Percentiles rank a stretch among this genome's conserved stretches.
These are phyloP conservation scores for Acanthamoeba sp. DNA, from an alignment of 208 protist species.

Conservation along the genomic window DNA sequence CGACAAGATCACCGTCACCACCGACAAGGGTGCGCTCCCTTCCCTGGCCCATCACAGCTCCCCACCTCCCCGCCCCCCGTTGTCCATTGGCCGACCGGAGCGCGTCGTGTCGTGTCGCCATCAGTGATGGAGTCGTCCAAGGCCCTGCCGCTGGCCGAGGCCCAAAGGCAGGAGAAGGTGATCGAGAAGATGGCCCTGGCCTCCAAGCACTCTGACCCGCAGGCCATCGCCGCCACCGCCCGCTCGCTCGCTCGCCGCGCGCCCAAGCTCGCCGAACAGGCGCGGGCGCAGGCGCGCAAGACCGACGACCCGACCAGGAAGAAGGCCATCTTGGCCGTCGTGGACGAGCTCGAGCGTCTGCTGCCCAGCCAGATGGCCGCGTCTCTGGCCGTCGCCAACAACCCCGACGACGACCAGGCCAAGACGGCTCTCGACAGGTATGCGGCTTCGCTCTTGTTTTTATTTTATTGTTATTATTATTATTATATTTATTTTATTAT, in stretches of 20 bases:
- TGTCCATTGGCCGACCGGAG: too few relatives aligned
- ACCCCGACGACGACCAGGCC: not conserved
- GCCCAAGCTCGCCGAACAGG: conserved; percentile 62
- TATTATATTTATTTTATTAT: too few relatives aligned
- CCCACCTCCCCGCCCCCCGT: not conserved
- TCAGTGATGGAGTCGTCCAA: conserved; percentile 45
- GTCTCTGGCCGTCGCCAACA: conserved; percentile 33
- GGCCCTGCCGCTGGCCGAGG: conserved; percentile 32
- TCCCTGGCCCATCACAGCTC: too few relatives aligned
- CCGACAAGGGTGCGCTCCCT: not conserved
- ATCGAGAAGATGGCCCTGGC: conserved; percentile 13
- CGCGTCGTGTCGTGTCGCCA: not conserved
- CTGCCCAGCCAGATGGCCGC: conserved; percentile 51
- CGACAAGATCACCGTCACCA: not conserved
- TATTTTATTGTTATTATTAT: too few relatives aligned
- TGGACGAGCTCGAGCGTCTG: conserved; percentile 58
- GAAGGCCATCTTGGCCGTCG: conserved; percentile 60
- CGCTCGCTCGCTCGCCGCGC: not conserved
- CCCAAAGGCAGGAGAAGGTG: conserved; percentile 5
- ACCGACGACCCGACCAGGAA: conserved; percentile 37
- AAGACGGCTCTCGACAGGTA: conserved; percentile 13
- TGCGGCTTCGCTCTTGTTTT: not conserved
- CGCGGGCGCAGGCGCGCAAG: conserved; percentile 32
- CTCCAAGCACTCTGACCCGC: not conserved
- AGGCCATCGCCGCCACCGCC: conserved; percentile 56